phyloP scores from a whole-genome alignment of 225 moss, liverwort and hornwort species.

The Physcomitrellopsis africana region DNA sequence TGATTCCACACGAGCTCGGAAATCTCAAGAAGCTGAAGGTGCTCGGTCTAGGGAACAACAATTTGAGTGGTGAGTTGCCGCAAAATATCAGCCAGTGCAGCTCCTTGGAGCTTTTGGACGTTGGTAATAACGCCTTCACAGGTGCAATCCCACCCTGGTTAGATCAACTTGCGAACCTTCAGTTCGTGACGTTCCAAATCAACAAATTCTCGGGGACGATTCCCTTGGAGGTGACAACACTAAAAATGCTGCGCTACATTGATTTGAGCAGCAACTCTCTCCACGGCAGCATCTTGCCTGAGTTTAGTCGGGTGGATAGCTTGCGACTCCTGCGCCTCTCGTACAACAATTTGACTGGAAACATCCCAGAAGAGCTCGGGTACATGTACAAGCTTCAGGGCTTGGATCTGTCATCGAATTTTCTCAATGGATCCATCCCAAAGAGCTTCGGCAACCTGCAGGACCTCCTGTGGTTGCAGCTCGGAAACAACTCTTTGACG shows the following conservation, averaged over 20 bases:
- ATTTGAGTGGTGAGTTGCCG: constrained; percentile 31
- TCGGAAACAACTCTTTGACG: constrained; percentile 39
- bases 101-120: constrained; percentile 42
- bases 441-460: constrained; percentile 43
- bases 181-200: constrained; percentile 33
- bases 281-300: constrained; percentile 34
- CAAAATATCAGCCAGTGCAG: constrained; percentile 31
- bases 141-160: constrained; percentile 49
- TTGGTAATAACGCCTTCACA: constrained; percentile 41
- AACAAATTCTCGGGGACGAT: constrained; percentile 41
- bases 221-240: constrained; percentile 42
- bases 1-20: constrained; percentile 56
- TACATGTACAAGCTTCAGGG: constrained; percentile 36
- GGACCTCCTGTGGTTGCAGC: constrained; percentile 56
- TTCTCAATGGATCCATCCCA: constrained; percentile 46
- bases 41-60: constrained; percentile 49
- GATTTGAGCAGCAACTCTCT: constrained; percentile 46
- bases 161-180: constrained; percentile 31
- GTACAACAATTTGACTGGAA: constrained; percentile 40
- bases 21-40: constrained; percentile 50
- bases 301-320: constrained; percentile 32
- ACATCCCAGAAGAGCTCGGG: constrained; percentile 45
- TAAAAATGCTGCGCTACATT: constrained; percentile 39
- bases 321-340: constrained; percentile 47
- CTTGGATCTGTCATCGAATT: constrained; percentile 53